Base-by-base conservation (phyloP, 371 early-diverging fungal species). In the Nematocida homosporus region DNA sequence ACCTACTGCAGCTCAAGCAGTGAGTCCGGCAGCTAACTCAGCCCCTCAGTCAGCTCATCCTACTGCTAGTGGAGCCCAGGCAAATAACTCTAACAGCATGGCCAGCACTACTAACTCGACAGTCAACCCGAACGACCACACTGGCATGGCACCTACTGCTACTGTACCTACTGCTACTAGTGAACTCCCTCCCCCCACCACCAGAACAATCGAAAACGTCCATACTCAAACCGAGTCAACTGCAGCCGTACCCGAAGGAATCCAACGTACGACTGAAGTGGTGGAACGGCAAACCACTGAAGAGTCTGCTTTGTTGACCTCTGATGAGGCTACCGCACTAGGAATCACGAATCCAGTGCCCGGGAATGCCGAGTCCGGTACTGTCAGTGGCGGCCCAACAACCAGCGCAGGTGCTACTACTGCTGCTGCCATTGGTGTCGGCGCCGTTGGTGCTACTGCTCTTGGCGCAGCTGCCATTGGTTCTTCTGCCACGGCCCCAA, bases 231-330 rank as follows among this genome's bases (percentile, higher is more conserved):
- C n/a, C n/a, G n/a, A n/a, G n/a, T n/a, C n/a, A n/a, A n/a, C n/a
- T n/a, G n/a, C 20, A 13, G 4, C 6, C 8, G 53, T n/a, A 6
- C 53, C 53, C 32, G 38, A 64, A 20, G 65, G 51, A 40, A 13
- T 37, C 29, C 50, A 34, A 37, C 0, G 60, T 10, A 68, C 69
- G 41, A 65, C 16, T 4, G 75, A 72, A 48, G 63, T 30, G 25
- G 20, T 4, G 5, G 52, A 72, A 35, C 50, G 52, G 38, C 60
- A 32, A 29, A 52, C 32, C 20, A 72, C 75, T 1, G 75, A 72
- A 60, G 60, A 59, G 8, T 10, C 10, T 0, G 27, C 52, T 29
- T 35, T 52, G 1, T 20, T 72, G 10, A 60, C 27, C 18, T 34
- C 13, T 0, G 47, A 42, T 27, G 75, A 72, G 44, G 75, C 63